A percentile compares a stretch with the other conserved stretches of the same genome.
Conservation (phyloP, 345 rosid genomes). For the Physaria fendleri region DNA sequence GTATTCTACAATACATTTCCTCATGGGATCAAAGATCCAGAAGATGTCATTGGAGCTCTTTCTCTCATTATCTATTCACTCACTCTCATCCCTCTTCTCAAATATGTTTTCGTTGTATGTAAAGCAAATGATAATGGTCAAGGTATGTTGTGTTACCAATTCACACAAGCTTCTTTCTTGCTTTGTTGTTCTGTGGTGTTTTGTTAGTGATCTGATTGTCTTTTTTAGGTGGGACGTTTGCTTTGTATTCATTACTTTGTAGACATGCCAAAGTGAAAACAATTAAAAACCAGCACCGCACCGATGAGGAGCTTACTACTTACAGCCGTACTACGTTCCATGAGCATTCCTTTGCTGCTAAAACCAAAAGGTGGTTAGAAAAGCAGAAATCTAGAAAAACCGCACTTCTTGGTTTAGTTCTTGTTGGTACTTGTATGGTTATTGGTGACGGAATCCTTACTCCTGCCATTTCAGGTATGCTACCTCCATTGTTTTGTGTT, state of each 20-base stretch:
- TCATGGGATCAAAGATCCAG: conserved; percentile 45
- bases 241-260: conserved; percentile 74
- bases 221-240: conserved; percentile 81
- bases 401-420: conserved; percentile 61
- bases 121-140: conserved; percentile 73
- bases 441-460: conserved; percentile 92
- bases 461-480: conserved; percentile 74
- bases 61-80: conserved; percentile 69
- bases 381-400: conserved; percentile 46
- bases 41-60: conserved; percentile 63
- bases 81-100: conserved; percentile 66
- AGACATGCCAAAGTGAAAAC: conserved; percentile 83
- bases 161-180: neutral
- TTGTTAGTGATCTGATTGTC: neutral
- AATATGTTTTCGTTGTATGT: conserved; percentile 66
- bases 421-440: conserved; percentile 85
- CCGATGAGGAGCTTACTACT: conserved; percentile 94
- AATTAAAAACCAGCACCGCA: conserved; percentile 84
- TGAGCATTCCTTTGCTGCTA: conserved; percentile 82
- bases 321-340: conserved; percentile 81
- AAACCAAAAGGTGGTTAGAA: conserved; percentile 84
- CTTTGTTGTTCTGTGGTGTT: neutral
- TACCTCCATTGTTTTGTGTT: neutral
- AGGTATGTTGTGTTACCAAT: conserved; percentile 29
- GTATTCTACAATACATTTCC: conserved; percentile 77